Evolutionary conservation across 768 basidiomycete species (phyloP).

Genomic region (Boletus coccyginus): DNA sequence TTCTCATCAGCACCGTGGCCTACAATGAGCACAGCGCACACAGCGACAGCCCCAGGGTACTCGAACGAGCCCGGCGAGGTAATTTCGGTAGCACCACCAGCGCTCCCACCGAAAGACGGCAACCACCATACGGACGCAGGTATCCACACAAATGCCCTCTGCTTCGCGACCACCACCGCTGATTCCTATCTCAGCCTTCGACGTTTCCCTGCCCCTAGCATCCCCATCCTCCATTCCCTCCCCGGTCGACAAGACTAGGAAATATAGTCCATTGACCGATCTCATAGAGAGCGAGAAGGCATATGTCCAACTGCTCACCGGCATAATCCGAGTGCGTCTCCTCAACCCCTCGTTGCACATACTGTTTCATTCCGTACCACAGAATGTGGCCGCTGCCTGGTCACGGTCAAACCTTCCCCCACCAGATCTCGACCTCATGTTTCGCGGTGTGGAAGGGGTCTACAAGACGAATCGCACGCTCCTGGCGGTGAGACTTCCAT

Average conservation of each 20-base stretch:
- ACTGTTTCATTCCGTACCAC: slow-evolving; percentile 15
- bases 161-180: slow-evolving; percentile 10
- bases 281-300: slow-evolving; percentile 91
- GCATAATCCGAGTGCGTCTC: slow-evolving; percentile 79
- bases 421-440: slow-evolving; percentile 88
- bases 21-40: slow-evolving; percentile 7
- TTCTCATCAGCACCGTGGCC: neutral
- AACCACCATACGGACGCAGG: slow-evolving; percentile 9
- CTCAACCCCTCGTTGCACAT: neutral
- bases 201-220: slow-evolving; percentile 19
- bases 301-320: slow-evolving; percentile 88
- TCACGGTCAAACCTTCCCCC: slow-evolving; percentile 94
- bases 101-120: slow-evolving; percentile 21
- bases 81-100: slow-evolving; percentile 4
- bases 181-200: slow-evolving; percentile 21
- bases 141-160: slow-evolving; percentile 9
- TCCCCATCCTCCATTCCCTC: slow-evolving; percentile 22
- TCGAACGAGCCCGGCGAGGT: neutral
- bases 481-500: slow-evolving; percentile 49
- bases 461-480: slow-evolving; percentile 89
- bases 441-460: slow-evolving; percentile 86
- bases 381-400: slow-evolving; percentile 99
- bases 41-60: slow-evolving; percentile 1
- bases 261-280: slow-evolving; percentile 82
- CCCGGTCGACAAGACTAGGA: slow-evolving; percentile 52